Evolutionary conservation across 2,329 filamentous ascomycete genomes (phyloP).

Genomic region (Colletotrichum neosansevieriae): DNA sequence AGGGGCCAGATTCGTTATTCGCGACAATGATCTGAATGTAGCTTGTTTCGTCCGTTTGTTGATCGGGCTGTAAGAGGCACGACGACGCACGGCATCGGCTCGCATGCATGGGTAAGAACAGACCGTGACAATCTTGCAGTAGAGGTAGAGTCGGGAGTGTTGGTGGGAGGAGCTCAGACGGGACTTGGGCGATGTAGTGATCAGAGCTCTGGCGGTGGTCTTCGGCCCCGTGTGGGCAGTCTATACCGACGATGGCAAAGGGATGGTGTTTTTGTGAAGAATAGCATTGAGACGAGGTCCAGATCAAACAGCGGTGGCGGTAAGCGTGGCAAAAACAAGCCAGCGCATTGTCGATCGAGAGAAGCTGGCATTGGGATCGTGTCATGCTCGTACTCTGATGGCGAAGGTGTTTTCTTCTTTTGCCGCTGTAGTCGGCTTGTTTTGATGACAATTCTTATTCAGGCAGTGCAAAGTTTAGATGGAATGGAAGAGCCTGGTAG

Average conservation of each 20-base stretch:
- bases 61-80: slow-evolving; percentile 1
- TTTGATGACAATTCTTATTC: slow-evolving; percentile 27
- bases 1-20: slow-evolving; percentile 9
- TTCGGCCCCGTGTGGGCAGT: no score
- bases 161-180: not conserved
- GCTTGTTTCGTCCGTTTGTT: slow-evolving; percentile 21
- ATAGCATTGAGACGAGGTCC: no score
- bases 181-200: slow-evolving; percentile 1
- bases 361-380: slow-evolving; percentile 12
- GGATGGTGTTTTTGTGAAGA: not conserved
- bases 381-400: slow-evolving; percentile 17
- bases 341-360: slow-evolving; percentile 9
- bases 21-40: not conserved
- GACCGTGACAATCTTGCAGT: slow-evolving; percentile 27
- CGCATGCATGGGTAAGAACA: slow-evolving; percentile 25
- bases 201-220: slow-evolving; percentile 9
- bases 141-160: not conserved
- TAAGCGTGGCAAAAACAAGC: not conserved
- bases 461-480: not conserved
- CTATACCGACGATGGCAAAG: not conserved
- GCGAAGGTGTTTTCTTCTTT: slow-evolving; percentile 16
- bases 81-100: not conserved
- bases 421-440: slow-evolving; percentile 7
- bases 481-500: not conserved
- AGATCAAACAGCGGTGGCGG: slow-evolving; percentile 2